Base-by-base conservation (phyloP, 2,329 filamentous ascomycete species). In the Metarhizium robertsii region DNA sequence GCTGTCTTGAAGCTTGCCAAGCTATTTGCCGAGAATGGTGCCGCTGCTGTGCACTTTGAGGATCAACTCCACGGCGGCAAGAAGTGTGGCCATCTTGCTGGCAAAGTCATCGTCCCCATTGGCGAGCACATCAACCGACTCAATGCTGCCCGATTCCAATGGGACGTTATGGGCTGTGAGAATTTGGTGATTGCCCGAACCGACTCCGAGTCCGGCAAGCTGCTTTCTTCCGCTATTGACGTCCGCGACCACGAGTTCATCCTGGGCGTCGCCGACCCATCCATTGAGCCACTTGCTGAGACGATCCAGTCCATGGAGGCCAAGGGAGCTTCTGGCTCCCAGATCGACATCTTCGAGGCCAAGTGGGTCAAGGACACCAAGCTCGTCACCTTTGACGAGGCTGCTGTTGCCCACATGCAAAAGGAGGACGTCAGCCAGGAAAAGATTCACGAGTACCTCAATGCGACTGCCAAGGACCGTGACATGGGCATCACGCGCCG, bases 31-130 rank as follows among this genome's bases (percentile, higher is more conserved):
- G 94, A 99, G 74, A 95, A 95, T 63, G 94, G 94, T 53, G 94
- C 94, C 1, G 94, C 94, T 0, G 94, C 88, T 8, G 94, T 99
- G 2, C 94, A 99, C 71, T 96, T 99, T 59, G 94, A 99, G 72
- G 94, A 99, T 67, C 94, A 99, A 73, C 81, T 97, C 50, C 94
- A 97, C 68, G 94, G 94, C 47, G 94, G 94, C 58, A 99, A 99
- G 79, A 99, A 97, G 74, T 99, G 94, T 67, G 94, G 94, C 16
- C 94, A 99, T 73, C 76, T 97, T 58, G 94, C 94, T 1, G 94
- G 94, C 62, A 99, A 97, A 71, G 94, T 97, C 2, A 78, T 99
- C 8, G 94, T 97, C 2, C 92, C 94, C 0, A 84, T 92, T 0
- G 88, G 91, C 58, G 94, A 97, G 69, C 94, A 99, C 75, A 95